These are phyloP conservation scores for Ceriops tagal DNA, from an alignment of 345 rosid genomes.

Conservation along the genomic window DNA sequence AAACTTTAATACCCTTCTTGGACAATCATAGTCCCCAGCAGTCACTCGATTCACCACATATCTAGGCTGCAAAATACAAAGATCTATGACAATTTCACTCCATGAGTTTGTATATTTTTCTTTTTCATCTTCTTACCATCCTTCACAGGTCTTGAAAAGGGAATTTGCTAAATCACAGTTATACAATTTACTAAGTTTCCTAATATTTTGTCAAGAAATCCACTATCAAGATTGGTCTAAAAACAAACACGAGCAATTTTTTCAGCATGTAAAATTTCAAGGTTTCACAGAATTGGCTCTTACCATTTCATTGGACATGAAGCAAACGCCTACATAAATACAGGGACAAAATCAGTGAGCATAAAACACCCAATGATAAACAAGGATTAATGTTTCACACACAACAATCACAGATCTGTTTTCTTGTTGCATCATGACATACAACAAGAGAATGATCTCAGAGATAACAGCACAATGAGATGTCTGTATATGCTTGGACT, in stretches of 20 bases:
- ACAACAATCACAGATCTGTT: background rate
- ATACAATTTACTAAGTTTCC: too few species aligned
- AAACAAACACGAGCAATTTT: too few species aligned
- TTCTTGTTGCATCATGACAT: too few species aligned
- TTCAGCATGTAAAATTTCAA: background rate
- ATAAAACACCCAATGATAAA: too few species aligned
- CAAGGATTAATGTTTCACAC: background rate
- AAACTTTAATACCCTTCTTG: constrained; percentile 79
- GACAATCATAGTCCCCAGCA: constrained; percentile 87
- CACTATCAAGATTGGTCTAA: too few species aligned
- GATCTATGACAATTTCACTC: background rate
- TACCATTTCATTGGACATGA: constrained; percentile 96
- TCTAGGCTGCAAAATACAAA: constrained; percentile 57
- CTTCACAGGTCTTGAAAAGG: background rate
- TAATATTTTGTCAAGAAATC: background rate
- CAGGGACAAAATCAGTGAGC: background rate
- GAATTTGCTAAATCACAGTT: too few species aligned
- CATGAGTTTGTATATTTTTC: background rate
- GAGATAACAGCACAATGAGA: too few species aligned
- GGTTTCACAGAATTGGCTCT: constrained; percentile 16
- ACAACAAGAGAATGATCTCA: too few species aligned
- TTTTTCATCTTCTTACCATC: background rate
- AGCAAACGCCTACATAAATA: constrained; percentile 69
- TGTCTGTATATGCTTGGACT: too few species aligned
- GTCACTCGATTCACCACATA: constrained; percentile 89